Conservation (phyloP, 257 asterid species). For the Haberlea rhodopensis region DNA sequence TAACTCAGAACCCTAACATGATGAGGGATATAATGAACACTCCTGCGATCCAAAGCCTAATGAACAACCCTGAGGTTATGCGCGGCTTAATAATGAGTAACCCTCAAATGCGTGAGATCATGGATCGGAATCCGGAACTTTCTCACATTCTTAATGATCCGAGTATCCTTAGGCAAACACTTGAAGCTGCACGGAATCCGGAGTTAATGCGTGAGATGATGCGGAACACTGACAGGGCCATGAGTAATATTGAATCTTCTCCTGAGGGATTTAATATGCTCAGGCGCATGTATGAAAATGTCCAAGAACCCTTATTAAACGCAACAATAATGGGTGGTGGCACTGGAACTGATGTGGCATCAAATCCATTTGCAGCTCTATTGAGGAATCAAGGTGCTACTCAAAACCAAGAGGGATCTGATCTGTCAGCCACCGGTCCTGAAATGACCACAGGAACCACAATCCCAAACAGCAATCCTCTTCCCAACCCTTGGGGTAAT, state of each 20-base stretch:
- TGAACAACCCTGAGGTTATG: constrained; percentile 58
- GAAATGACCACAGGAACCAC: constrained; percentile 37
- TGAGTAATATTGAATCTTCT: constrained; percentile 62
- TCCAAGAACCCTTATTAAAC: constrained; percentile 56
- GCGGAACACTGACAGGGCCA: constrained; percentile 65
- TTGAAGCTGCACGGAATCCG: constrained; percentile 68
- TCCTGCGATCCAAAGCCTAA: constrained; percentile 51
- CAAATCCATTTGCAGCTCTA: constrained; percentile 56
- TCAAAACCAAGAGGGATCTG: constrained; percentile 29
- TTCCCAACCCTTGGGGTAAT: constrained; percentile 65
- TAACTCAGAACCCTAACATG: constrained; percentile 53
- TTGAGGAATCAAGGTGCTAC: constrained; percentile 43
- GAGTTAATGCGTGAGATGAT: constrained; percentile 71
- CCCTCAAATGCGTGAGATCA: constrained; percentile 66
- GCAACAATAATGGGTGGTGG: constrained; percentile 56
- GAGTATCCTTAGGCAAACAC: constrained; percentile 55
- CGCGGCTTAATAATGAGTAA: constrained; percentile 51
- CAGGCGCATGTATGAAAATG: constrained; percentile 65
- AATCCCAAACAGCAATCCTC: constrained; percentile 57
- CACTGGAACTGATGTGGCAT: constrained; percentile 35
- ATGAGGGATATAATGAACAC: constrained; percentile 51
- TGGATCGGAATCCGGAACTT: constrained; percentile 60
- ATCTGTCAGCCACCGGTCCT: constrained; percentile 35
- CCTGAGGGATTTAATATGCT: constrained; percentile 71
- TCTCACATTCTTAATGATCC: constrained; percentile 60